Evolutionary conservation across 768 basidiomycete genomes (phyloP).

Genomic region (Lactarius vividus): DNA sequence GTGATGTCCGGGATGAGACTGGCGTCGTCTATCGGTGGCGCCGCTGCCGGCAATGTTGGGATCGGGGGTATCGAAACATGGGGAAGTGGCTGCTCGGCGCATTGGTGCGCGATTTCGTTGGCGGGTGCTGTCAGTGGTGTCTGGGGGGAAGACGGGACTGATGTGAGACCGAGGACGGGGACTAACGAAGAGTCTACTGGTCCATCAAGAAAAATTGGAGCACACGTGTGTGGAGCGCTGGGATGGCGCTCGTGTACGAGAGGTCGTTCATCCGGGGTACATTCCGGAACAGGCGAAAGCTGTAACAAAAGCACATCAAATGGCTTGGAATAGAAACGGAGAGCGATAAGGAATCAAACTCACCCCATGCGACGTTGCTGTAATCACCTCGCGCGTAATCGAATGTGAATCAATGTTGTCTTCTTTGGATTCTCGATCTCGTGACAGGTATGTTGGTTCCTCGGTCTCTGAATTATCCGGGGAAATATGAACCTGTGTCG

Average conservation of each 20-base stretch:
- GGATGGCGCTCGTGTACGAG: conserved; percentile 4
- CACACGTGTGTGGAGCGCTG: neutral
- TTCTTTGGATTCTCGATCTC: conserved; percentile 5
- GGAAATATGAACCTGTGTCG: neutral
- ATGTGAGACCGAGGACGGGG: neutral
- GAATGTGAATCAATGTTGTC: neutral
- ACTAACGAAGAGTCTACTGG: neutral
- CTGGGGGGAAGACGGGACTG: neutral
- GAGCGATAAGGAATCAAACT: conserved; percentile 13
- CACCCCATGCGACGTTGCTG: conserved; percentile 5
- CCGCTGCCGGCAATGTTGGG: neutral
- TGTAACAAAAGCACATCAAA: conserved; percentile 4
- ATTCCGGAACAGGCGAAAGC: conserved; percentile 8
- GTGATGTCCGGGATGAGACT: neutral
- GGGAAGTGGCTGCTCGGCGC: neutral
- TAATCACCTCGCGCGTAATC: neutral
- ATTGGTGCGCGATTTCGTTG: neutral
- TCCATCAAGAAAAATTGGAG: neutral
- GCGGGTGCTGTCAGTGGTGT: neutral
- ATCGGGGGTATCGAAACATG: neutral
- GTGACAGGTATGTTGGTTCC: neutral
- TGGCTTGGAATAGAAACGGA: conserved; percentile 6
- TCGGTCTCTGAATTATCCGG: conserved; percentile 7
- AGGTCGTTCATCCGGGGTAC: conserved; percentile 1
- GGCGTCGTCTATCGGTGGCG: neutral